Percentiles rank a stretch among this genome's conserved stretches.
Evolutionary conservation across 768 basidiomycete genomes (phyloP).

Genomic region (Crucibulum laeve): DNA sequence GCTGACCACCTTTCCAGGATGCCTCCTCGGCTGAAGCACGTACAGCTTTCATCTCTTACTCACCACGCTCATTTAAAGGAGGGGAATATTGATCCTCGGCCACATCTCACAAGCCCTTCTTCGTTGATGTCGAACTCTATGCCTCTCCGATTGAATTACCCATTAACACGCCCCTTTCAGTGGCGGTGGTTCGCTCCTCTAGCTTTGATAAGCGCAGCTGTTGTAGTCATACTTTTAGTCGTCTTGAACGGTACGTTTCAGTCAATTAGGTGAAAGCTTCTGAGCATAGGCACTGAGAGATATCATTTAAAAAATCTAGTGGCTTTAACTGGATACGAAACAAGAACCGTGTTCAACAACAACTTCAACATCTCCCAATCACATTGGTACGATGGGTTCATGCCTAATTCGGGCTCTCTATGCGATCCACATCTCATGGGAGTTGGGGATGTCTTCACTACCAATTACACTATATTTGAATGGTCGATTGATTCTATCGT

Average conservation of each 20-base stretch:
- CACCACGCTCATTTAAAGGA: no score
- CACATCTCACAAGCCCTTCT: not conserved
- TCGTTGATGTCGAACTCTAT: not conserved
- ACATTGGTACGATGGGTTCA: conserved; percentile 16
- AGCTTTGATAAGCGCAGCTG: conserved; percentile 7
- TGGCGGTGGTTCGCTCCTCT: conserved; percentile 15
- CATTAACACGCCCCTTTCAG: conserved; percentile 12
- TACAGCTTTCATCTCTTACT: no score
- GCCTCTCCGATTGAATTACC: conserved; percentile 9
- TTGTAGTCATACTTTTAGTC: conserved; percentile 12
- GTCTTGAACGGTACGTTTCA: conserved; percentile 13
- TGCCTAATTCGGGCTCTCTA: conserved; percentile 19
- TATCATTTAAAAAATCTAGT: no score
- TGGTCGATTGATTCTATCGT: conserved; percentile 16
- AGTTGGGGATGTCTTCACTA: conserved; percentile 19
- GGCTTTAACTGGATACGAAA: conserved; percentile 21
- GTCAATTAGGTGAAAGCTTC: not conserved
- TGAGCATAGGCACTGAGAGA: not conserved
- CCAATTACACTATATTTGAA: conserved; percentile 20
- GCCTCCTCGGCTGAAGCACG: no score
- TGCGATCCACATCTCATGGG: conserved; percentile 20
- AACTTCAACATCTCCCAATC: conserved; percentile 19
- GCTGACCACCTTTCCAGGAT: no score
- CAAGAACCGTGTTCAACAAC: conserved; percentile 14
- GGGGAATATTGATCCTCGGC: not conserved